These are phyloP conservation scores for Lolium multiflorum DNA, from an alignment of 176 grass and related monocot species.

Conservation along the genomic window DNA sequence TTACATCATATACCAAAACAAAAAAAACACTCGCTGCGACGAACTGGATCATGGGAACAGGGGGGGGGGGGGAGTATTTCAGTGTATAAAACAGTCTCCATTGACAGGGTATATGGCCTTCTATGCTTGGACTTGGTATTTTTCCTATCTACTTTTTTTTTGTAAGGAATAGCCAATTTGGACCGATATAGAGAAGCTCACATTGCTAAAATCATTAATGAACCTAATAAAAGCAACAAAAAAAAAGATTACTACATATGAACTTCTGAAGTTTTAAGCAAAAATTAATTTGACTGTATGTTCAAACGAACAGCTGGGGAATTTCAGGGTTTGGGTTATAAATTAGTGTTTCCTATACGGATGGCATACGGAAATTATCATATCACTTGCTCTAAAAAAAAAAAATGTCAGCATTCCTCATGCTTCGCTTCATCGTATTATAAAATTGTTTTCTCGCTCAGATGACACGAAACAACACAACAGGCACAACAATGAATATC, in stretches of 20 bases:
- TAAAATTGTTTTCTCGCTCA: background rate
- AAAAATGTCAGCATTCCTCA: slow-evolving; percentile 4
- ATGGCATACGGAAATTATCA: background rate
- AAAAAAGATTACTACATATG: background rate
- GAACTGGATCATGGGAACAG: slow-evolving; percentile 19
- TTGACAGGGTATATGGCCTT: background rate
- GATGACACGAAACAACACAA: background rate
- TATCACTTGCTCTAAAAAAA: background rate
- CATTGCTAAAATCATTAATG: slow-evolving; percentile 5
- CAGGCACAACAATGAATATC: background rate
- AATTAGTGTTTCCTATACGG: background rate
- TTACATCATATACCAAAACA: slow-evolving; percentile 27
- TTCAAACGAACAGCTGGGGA: background rate
- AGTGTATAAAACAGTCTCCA: background rate
- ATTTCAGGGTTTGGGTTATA: background rate
- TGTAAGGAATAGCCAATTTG: background rate
- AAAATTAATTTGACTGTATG: background rate
- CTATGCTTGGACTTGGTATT: slow-evolving; percentile 27
- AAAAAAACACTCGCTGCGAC: background rate
- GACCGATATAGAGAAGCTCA: background rate
- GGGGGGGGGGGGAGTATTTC: background rate
- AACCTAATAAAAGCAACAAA: background rate
- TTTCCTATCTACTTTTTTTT: background rate
- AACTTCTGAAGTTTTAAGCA: background rate
- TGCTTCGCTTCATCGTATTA: background rate